These are phyloP conservation scores for Aspergillus puulaauensis DNA, from an alignment of 2,329 filamentous ascomycete species.

Conservation along the genomic window DNA sequence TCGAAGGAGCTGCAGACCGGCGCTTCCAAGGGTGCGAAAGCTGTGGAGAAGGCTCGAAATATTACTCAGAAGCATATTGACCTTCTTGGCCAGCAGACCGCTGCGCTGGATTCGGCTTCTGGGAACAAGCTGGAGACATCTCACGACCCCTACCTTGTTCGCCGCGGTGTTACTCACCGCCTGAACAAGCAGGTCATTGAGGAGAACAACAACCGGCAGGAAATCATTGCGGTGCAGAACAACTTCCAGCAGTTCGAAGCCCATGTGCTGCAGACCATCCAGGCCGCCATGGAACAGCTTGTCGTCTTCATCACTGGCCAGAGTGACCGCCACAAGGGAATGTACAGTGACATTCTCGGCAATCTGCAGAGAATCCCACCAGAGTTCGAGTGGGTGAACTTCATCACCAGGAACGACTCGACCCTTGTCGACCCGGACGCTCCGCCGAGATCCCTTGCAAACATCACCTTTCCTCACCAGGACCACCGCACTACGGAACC, in stretches of 20 bases:
- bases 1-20: constrained; percentile 82
- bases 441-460: constrained; percentile 69
- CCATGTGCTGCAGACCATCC: constrained; percentile 78
- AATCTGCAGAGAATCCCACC: constrained; percentile 73
- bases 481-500: constrained; percentile 76
- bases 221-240: constrained; percentile 86
- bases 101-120: constrained; percentile 69
- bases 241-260: constrained; percentile 85
- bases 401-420: constrained; percentile 68
- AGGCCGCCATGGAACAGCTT: constrained; percentile 80
- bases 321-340: constrained; percentile 73
- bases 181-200: constrained; percentile 88
- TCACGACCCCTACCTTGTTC: constrained; percentile 86
- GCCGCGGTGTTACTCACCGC: constrained; percentile 77
- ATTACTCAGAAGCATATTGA: constrained; percentile 95
- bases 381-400: constrained; percentile 91
- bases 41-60: constrained; percentile 84
- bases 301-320: constrained; percentile 77
- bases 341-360: constrained; percentile 81
- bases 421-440: constrained; percentile 76
- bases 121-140: constrained; percentile 68
- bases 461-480: constrained; percentile 85
- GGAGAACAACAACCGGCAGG: constrained; percentile 94
- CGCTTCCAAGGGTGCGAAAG: constrained; percentile 80
- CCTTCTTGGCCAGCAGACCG: constrained; percentile 81